Evolutionary conservation across 805 yeast genomes (phyloP), one percentile per base, ranked within the genome.

Genomic region (Ogataea pini): DNA sequence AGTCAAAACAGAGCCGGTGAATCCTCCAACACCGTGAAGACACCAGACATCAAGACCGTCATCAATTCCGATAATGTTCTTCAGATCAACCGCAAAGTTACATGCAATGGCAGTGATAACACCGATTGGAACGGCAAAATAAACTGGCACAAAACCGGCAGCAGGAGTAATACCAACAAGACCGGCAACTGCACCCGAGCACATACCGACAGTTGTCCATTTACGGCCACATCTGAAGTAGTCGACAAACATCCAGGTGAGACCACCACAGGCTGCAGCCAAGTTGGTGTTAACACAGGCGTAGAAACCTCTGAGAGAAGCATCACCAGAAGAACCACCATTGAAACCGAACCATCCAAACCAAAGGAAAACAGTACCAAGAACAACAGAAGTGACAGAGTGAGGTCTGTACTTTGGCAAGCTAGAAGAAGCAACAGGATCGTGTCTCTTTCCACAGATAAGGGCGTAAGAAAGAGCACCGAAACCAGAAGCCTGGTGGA

Each of bases 331-430:
- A 41, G 97, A 89, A 61, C 98, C 98, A 70, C 97, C 97, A 78
- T 94, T 94, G 82, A 94, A 94, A 34, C 97, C 97, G 63, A 90
- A 90, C 99, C 99, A 94, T 31, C 98, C 99, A 62, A 94, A 90
- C 97, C 97, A 92, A 59, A 94, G 79, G 75, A 94, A 87, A 10
- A 89, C 85, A 17, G 97, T 90, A 47, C 99, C 99, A 49, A 94
- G 72, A 14, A 91, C 97, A 49, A 90, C 89, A 40, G 90, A 80
- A 7, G 96, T 80, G 32, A 92, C 96, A 18, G 94, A 86, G 68
- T 92, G 97, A 34, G 99, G 98, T 72, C 83, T 89, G 75, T 90
- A 91, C 66, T 86, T 86, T 54, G 97, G 97, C 57, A 89, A 76
- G 55, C 82, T 81, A 45, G 78, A 77, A 36, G 75, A 73, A 25